phyloP scores from a whole-genome alignment of 2,329 filamentous ascomycete genomes.

The Penicillium oxalicum region DNA sequence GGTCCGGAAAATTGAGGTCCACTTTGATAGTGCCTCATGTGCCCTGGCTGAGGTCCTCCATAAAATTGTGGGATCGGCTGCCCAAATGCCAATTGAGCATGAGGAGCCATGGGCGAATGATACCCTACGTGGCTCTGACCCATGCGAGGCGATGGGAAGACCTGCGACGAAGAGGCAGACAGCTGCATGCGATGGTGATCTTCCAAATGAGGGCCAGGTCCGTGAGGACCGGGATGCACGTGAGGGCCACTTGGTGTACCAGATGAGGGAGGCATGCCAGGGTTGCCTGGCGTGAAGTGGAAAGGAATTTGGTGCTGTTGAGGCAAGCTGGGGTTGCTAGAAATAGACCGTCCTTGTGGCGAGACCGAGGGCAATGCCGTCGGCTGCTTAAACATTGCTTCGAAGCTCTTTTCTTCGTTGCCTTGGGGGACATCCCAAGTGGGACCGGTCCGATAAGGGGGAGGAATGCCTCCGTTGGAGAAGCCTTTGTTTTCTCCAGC shows the following conservation, averaged over 20 bases:
- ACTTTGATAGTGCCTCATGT: conserved; percentile 66
- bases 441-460: conserved; percentile 75
- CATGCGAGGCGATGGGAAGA: conserved; percentile 77
- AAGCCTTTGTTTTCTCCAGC: conserved; percentile 54
- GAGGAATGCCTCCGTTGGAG: conserved; percentile 75
- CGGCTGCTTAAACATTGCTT: conserved; percentile 70
- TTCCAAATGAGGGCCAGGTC: conserved; percentile 61
- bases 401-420: conserved; percentile 71
- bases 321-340: conserved; percentile 60
- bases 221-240: conserved; percentile 70
- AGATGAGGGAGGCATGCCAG: conserved; percentile 61
- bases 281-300: conserved; percentile 70
- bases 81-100: conserved; percentile 63
- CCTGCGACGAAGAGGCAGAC: conserved; percentile 73
- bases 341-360: conserved; percentile 58
- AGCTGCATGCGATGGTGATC: conserved; percentile 85
- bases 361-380: conserved; percentile 57
- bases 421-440: conserved; percentile 72
- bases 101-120: conserved; percentile 60
- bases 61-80: conserved; percentile 67
- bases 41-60: conserved; percentile 63
- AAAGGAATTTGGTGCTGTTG: conserved; percentile 80
- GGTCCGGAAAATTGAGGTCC: conserved; percentile 66
- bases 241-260: conserved; percentile 71
- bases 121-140: conserved; percentile 64